Evolutionary conservation across 2,329 filamentous ascomycete species (phyloP).

Genomic region (Fusarium nurragi): DNA sequence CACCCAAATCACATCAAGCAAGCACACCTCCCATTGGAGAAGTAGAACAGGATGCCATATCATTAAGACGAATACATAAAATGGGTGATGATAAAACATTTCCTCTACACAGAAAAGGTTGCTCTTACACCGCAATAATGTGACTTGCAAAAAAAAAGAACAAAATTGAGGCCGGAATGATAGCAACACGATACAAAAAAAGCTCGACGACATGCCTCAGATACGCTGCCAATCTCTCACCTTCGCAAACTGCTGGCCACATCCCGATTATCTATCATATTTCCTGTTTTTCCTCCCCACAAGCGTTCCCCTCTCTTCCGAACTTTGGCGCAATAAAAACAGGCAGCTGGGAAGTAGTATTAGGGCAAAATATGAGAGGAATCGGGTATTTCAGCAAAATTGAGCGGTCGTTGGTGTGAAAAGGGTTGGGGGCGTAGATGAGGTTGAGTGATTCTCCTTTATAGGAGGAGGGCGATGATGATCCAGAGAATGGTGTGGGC

Average conservation of each 20-base stretch:
- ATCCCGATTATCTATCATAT: conserved; percentile 1
- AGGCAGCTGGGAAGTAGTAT: not conserved
- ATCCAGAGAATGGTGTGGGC: conserved; percentile 13
- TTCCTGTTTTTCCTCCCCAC: conserved; percentile 12
- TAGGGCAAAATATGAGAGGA: conserved; percentile 17
- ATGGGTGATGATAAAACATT: not conserved
- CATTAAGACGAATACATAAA: conserved; percentile 36
- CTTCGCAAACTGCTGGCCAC: conserved; percentile 3
- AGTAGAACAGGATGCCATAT: conserved; percentile 31
- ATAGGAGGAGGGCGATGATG: not conserved
- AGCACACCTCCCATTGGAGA: conserved; percentile 1
- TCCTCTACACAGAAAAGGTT: not conserved
- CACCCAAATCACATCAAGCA: not conserved
- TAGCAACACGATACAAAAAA: conserved; percentile 21
- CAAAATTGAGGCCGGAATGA: not conserved
- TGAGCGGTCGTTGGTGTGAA: conserved; percentile 17
- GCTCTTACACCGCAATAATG: conserved; percentile 11
- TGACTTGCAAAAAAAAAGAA: conserved; percentile 1
- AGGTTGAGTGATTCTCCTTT: not conserved
- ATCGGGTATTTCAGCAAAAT: conserved; percentile 37
- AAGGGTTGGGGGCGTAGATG: conserved; percentile 6
- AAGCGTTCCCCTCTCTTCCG: not conserved
- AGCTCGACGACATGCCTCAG: conserved; percentile 17
- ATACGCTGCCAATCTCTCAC: conserved; percentile 22
- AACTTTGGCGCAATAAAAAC: not conserved